A percentile compares a stretch with the other conserved stretches of the same genome.
These are phyloP conservation scores for Agaricus subrufescens DNA, from an alignment of 768 basidiomycete species.

Conservation along the genomic window DNA sequence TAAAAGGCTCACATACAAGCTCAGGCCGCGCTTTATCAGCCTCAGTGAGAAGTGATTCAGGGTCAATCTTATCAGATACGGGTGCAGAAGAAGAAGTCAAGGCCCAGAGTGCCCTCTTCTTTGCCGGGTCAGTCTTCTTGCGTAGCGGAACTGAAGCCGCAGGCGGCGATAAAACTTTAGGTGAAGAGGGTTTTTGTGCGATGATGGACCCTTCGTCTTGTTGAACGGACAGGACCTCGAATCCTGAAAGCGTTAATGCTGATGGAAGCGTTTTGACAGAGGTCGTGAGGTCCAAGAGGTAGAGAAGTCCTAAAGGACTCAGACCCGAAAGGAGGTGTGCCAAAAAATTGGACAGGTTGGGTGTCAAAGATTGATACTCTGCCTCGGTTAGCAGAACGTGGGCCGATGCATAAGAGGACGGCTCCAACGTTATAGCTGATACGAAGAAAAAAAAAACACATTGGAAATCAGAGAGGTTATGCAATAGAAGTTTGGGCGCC, in stretches of 20 bases:
- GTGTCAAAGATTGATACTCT: constrained; percentile 57
- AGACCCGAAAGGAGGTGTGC: constrained; percentile 57
- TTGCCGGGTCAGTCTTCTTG: constrained; percentile 55
- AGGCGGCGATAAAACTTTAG: constrained; percentile 24
- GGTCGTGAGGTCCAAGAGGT: constrained; percentile 52
- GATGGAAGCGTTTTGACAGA: constrained; percentile 42
- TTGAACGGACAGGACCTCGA: constrained; percentile 46
- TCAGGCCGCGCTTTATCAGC: constrained; percentile 78
- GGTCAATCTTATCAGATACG: constrained; percentile 70
- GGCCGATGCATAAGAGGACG: constrained; percentile 57
- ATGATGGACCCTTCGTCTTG: constrained; percentile 41
- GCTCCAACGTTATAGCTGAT: constrained; percentile 52
- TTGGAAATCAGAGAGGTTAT: not conserved
- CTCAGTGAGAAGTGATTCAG: constrained; percentile 77
- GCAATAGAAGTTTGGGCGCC: constrained; percentile 9
- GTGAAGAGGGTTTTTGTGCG: constrained; percentile 60
- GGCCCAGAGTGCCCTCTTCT: constrained; percentile 89
- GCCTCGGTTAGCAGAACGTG: constrained; percentile 59
- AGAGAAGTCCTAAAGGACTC: constrained; percentile 62
- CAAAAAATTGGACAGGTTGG: constrained; percentile 53
- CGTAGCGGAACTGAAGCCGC: constrained; percentile 39
- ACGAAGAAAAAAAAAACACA: too few relatives aligned
- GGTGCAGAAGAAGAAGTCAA: constrained; percentile 48
- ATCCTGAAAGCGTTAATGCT: constrained; percentile 63
- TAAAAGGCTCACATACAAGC: constrained; percentile 70